These are phyloP conservation scores for Tinospora cordifolia DNA, from an alignment of 164 flowering plant genomes.

Conservation along the genomic window DNA sequence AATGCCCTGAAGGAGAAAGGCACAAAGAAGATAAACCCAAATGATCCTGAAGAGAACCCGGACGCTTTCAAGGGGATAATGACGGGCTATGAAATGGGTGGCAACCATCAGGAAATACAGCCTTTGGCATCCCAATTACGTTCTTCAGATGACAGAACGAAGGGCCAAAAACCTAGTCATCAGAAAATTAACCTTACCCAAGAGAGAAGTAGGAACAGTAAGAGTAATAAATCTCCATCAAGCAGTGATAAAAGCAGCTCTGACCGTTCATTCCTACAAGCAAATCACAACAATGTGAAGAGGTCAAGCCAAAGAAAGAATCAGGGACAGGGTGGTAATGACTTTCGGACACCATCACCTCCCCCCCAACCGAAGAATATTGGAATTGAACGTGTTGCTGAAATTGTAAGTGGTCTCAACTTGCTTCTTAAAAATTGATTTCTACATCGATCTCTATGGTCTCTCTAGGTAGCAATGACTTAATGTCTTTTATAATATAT, in stretches of 20 bases:
- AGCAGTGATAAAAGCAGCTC: slow-evolving; percentile 28
- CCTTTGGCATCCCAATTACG: slow-evolving; percentile 3
- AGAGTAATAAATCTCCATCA: slow-evolving; percentile 23
- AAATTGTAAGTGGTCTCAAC: slow-evolving; percentile 25
- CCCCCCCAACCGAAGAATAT: slow-evolving; percentile 16
- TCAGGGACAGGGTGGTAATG: slow-evolving; percentile 16
- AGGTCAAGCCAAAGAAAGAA: slow-evolving; percentile 23
- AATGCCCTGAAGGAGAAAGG: slow-evolving; percentile 44
- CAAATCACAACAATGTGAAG: slow-evolving; percentile 15
- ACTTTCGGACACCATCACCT: slow-evolving; percentile 16
- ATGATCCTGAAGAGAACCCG: slow-evolving; percentile 63
- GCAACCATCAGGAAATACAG: slow-evolving; percentile 1
- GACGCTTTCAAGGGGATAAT: slow-evolving; percentile 29
- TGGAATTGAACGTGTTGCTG: slow-evolving; percentile 20
- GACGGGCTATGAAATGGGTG: neutral
- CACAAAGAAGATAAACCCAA: slow-evolving; percentile 43
- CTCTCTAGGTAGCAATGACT: too few relatives aligned
- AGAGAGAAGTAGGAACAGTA: slow-evolving; percentile 15
- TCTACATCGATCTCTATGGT: too few relatives aligned
- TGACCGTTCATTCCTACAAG: slow-evolving; percentile 25
- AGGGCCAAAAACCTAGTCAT: slow-evolving; percentile 7
- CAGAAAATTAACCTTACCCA: neutral
- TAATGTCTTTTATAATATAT: too few relatives aligned
- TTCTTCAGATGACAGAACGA: slow-evolving; percentile 6
- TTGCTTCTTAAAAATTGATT: neutral